These are phyloP conservation scores for Phytophthora ramorum DNA, from an alignment of 352 stramenopile genomes.

Conservation along the genomic window DNA sequence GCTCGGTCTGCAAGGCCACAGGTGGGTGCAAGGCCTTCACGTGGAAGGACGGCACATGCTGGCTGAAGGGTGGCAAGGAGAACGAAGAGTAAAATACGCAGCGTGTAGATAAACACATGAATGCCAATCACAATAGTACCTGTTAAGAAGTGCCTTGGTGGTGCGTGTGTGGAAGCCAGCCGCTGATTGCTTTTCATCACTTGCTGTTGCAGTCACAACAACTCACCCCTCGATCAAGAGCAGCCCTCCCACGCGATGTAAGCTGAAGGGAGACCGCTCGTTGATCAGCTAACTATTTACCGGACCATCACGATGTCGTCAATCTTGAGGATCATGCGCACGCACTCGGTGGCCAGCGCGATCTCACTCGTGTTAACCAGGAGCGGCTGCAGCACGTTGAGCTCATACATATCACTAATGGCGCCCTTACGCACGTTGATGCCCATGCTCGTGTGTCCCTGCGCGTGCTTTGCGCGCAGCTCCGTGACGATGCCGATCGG, in stretches of 20 bases:
- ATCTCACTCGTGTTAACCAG: slow-evolving; percentile 98
- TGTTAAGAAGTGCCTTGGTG: slow-evolving; percentile 27
- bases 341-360: slow-evolving; percentile 97
- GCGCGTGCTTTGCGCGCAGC: slow-evolving; percentile 93
- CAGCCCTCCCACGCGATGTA: neutral
- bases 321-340: slow-evolving; percentile 99
- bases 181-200: slow-evolving; percentile 10
- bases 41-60: slow-evolving; percentile 65
- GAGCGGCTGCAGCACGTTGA: slow-evolving; percentile 98
- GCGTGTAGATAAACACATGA: slow-evolving; percentile 15
- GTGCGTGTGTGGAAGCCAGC: slow-evolving; percentile 9
- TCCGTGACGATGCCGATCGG: slow-evolving; percentile 99
- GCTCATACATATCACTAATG: slow-evolving; percentile 99
- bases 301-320: slow-evolving; percentile 98
- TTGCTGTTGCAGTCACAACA: slow-evolving; percentile 9
- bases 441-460: slow-evolving; percentile 92
- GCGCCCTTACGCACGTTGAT: slow-evolving; percentile 97
- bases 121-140: slow-evolving; percentile 37
- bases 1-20: slow-evolving; percentile 35
- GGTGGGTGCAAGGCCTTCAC: slow-evolving; percentile 53
- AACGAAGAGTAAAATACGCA: slow-evolving; percentile 15
- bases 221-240: slow-evolving; percentile 12
- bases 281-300: slow-evolving; percentile 58
- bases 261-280: slow-evolving; percentile 3
- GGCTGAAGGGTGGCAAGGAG: slow-evolving; percentile 58